Evolutionary conservation across 306 rosid genomes (phyloP).

Genomic region (Biancaea sappan): DNA sequence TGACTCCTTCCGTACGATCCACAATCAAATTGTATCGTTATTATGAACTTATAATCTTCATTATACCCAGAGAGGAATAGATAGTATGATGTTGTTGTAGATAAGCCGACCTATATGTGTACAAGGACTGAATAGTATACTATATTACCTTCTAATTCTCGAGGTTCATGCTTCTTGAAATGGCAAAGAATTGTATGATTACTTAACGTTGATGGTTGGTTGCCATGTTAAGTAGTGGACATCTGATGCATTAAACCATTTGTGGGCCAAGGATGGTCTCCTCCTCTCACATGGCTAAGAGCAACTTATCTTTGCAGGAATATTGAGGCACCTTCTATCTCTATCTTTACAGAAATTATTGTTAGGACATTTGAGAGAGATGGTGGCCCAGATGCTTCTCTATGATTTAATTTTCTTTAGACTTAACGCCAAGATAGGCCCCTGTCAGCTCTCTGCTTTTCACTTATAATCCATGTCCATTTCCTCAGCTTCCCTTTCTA

Average conservation of each 20-base stretch:
- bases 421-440: slow-evolving; percentile 42
- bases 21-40: not conserved
- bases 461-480: slow-evolving; percentile 50
- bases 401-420: slow-evolving; percentile 42
- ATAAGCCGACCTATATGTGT: slow-evolving; percentile 5
- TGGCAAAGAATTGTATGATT: slow-evolving; percentile 39
- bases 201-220: slow-evolving; percentile 48
- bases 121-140: not conserved
- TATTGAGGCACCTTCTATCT: slow-evolving; percentile 53
- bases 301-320: slow-evolving; percentile 55
- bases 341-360: slow-evolving; percentile 53
- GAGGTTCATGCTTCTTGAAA: slow-evolving; percentile 36
- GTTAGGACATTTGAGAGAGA: slow-evolving; percentile 45
- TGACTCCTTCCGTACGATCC: not conserved
- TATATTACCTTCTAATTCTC: slow-evolving; percentile 18
- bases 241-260: slow-evolving; percentile 44
- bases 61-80: not conserved
- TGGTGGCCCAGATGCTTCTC: slow-evolving; percentile 57
- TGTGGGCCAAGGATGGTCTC: slow-evolving; percentile 63
- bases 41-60: not conserved
- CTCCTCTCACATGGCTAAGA: slow-evolving; percentile 60
- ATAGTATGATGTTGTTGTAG: not conserved
- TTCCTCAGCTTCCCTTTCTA: slow-evolving; percentile 47
- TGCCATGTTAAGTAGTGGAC: slow-evolving; percentile 42
- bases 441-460: slow-evolving; percentile 41